Percentiles rank a stretch among this genome's conserved stretches.
phyloP scores from a whole-genome alignment of 495 filamentous ascomycete species.

The Staphylotrichum tortipilum region DNA sequence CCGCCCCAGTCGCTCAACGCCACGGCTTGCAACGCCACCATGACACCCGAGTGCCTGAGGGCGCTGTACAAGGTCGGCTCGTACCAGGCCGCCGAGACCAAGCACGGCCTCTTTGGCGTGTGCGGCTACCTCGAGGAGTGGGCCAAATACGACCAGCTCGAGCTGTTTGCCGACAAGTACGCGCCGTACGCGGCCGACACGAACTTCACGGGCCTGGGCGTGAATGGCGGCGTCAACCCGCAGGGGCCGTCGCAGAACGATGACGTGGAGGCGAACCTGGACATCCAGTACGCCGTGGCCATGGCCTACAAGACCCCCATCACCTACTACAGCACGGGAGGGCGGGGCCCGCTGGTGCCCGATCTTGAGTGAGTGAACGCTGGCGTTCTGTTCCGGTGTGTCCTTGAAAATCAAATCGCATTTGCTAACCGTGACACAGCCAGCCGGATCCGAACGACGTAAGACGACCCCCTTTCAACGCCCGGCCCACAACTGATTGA shows the following conservation, averaged over 20 bases:
- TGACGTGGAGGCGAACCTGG: slow-evolving; percentile 61
- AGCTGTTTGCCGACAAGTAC: slow-evolving; percentile 21
- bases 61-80: slow-evolving; percentile 49
- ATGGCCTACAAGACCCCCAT: slow-evolving; percentile 50
- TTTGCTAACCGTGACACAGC: too few relatives aligned
- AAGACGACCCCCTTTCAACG: too few relatives aligned
- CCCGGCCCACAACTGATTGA: too few relatives aligned
- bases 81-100: slow-evolving; percentile 39
- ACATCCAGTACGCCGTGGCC: slow-evolving; percentile 59
- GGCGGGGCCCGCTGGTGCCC: slow-evolving; percentile 47
- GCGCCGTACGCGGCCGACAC: slow-evolving; percentile 29
- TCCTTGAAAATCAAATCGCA: too few relatives aligned
- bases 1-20: neutral
- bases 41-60: slow-evolving; percentile 53
- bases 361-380: slow-evolving; percentile 3
- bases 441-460: neutral
- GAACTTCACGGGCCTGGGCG: slow-evolving; percentile 49
- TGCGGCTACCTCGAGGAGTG: slow-evolving; percentile 47
- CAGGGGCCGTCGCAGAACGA: slow-evolving; percentile 36
- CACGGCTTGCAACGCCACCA: slow-evolving; percentile 38
- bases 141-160: slow-evolving; percentile 21
- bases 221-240: slow-evolving; percentile 48
- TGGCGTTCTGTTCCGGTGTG: too few relatives aligned
- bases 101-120: slow-evolving; percentile 43
- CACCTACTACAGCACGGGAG: slow-evolving; percentile 47